A percentile compares a stretch with the other conserved stretches of the same genome.
These are phyloP conservation scores for Phytophthora nicotianae DNA, from an alignment of 352 stramenopile genomes.

Conservation along the genomic window DNA sequence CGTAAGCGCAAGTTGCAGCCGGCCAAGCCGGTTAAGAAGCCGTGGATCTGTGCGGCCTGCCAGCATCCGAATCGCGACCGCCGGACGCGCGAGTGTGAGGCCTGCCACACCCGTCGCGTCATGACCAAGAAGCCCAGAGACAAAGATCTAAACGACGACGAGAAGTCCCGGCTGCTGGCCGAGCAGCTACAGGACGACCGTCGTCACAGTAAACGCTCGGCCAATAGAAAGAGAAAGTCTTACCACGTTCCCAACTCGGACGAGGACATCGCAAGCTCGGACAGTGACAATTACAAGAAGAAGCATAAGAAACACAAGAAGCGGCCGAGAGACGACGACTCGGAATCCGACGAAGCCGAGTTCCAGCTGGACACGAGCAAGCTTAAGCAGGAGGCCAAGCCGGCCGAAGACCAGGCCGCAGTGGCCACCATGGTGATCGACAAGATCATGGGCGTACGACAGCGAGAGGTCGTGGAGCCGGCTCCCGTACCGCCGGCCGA, in stretches of 20 bases:
- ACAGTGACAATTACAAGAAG: slow-evolving; percentile 48
- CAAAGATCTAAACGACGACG: slow-evolving; percentile 31
- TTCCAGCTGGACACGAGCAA: slow-evolving; percentile 39
- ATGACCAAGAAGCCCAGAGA: slow-evolving; percentile 33
- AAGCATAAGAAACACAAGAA: slow-evolving; percentile 35
- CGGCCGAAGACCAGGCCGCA: slow-evolving; percentile 1
- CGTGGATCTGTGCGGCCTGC: slow-evolving; percentile 59
- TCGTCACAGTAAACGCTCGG: slow-evolving; percentile 63
- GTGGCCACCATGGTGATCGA: slow-evolving; percentile 81
- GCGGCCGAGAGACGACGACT: slow-evolving; percentile 35
- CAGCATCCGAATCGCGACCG: slow-evolving; percentile 50
- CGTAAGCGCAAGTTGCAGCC: slow-evolving; percentile 47
- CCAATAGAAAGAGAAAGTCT: slow-evolving; percentile 74
- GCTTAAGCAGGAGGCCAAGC: slow-evolving; percentile 35
- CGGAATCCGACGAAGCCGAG: slow-evolving; percentile 56
- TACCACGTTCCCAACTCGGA: slow-evolving; percentile 86
- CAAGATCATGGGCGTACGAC: slow-evolving; percentile 86
- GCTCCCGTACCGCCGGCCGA: slow-evolving; percentile 17
- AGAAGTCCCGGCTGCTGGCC: slow-evolving; percentile 25
- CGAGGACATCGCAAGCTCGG: slow-evolving; percentile 62
- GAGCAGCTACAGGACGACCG: slow-evolving; percentile 38
- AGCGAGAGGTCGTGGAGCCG: slow-evolving; percentile 48
- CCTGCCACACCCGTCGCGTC: slow-evolving; percentile 41
- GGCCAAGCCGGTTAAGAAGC: slow-evolving; percentile 23
- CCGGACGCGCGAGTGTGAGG: slow-evolving; percentile 45